Conservation (phyloP, 1,139 yeast species). For the Zygoascus sp. region DNA sequence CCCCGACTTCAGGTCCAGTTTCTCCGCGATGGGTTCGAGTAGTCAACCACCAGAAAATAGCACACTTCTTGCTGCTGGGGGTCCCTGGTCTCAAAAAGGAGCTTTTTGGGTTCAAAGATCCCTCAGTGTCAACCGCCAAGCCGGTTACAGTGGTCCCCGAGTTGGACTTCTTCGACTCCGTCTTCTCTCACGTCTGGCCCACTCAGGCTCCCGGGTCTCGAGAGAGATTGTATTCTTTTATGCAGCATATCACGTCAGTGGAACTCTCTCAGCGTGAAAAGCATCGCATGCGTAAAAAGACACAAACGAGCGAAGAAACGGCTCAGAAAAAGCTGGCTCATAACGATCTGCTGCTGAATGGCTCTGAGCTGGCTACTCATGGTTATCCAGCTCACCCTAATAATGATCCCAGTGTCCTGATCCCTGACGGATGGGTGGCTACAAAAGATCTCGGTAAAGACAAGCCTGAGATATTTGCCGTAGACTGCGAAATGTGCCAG, state of each 20-base stretch:
- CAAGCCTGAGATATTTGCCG: conserved; percentile 57
- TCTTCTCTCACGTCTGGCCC: conserved; percentile 44
- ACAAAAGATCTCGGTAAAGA: conserved; percentile 47
- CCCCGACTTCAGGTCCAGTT: conserved; percentile 33
- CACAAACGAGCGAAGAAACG: conserved; percentile 23
- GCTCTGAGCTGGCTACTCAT: conserved; percentile 44
- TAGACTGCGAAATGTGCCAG: conserved; percentile 93
- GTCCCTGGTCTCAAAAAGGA: conserved; percentile 60
- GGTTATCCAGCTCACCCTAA: conserved; percentile 59
- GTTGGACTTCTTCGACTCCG: conserved; percentile 39
- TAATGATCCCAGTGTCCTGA: neutral
- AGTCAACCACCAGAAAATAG: conserved; percentile 42
- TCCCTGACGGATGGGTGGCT: conserved; percentile 49
- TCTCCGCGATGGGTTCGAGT: conserved; percentile 26
- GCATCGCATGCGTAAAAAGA: conserved; percentile 22
- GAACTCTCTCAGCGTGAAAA: conserved; percentile 56
- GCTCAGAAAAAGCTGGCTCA: conserved; percentile 37
- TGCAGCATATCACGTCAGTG: conserved; percentile 51
- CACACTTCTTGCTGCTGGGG: conserved; percentile 55
- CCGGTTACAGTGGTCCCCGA: conserved; percentile 26
- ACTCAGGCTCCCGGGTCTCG: conserved; percentile 59
- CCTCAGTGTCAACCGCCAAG: conserved; percentile 21
- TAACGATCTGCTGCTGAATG: conserved; percentile 49
- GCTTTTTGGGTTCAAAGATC: conserved; percentile 38
- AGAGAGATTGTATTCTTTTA: conserved; percentile 51